A percentile compares a stretch with the other conserved stretches of the same genome.
phyloP scores from a whole-genome alignment of 1,284 basidiomycete species.

The Heterobasidion irregulare region DNA sequence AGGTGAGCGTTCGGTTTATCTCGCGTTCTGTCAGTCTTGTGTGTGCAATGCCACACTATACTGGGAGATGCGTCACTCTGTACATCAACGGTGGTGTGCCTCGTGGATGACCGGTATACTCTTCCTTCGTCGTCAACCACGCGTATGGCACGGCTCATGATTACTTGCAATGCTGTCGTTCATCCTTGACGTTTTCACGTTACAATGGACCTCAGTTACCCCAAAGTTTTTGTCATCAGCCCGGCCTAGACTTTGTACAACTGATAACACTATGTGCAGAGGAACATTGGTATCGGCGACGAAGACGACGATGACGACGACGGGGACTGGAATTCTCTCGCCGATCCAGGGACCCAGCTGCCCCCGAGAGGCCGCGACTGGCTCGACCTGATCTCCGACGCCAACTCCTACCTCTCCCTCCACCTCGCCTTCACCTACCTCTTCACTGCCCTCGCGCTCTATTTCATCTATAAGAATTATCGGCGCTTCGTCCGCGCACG shows the following conservation, averaged over 20 bases:
- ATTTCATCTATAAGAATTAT: slow-evolving; percentile 86
- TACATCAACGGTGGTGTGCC: too few relatives aligned
- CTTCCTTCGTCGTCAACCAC: too few relatives aligned
- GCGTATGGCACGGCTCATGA: too few relatives aligned
- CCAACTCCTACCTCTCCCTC: slow-evolving; percentile 77
- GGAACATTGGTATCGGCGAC: slow-evolving; percentile 63
- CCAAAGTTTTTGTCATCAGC: too few relatives aligned
- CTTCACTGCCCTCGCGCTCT: slow-evolving; percentile 82
- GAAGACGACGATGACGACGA: slow-evolving; percentile 40
- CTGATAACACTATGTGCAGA: slow-evolving; percentile 26
- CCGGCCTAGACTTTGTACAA: too few relatives aligned
- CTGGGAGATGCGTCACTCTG: too few relatives aligned
- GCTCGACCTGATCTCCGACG: slow-evolving; percentile 81
- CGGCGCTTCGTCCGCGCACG: slow-evolving; percentile 85
- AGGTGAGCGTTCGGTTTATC: slow-evolving; percentile 35
- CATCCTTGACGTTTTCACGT: too few relatives aligned
- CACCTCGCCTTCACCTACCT: slow-evolving; percentile 92
- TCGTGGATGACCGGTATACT: too few relatives aligned
- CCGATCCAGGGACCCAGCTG: slow-evolving; percentile 20
- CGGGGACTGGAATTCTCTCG: slow-evolving; percentile 24
- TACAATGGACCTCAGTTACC: too few relatives aligned
- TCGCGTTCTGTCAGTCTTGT: too few relatives aligned
- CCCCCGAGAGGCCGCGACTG: slow-evolving; percentile 42
- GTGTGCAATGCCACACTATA: too few relatives aligned
- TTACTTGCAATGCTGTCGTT: too few relatives aligned